Evolutionary conservation across 2,329 filamentous ascomycete species (phyloP).

Genomic region (Hymenoscyphus infarciens): DNA sequence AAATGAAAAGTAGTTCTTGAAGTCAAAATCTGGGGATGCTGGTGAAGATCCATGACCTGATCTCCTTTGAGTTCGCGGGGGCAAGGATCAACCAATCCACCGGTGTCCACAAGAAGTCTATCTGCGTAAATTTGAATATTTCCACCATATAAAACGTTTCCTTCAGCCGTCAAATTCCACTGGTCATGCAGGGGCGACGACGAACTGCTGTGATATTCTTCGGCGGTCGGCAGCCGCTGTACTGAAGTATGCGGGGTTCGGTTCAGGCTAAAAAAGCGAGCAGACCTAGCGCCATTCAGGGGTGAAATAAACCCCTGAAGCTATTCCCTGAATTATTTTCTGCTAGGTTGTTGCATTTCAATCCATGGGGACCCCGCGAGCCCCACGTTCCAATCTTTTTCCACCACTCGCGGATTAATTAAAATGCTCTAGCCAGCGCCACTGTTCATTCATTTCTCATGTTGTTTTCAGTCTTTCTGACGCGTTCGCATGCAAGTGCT

Average conservation of each 20-base stretch:
- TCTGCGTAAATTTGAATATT: background rate
- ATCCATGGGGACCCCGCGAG: background rate
- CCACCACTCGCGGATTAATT: background rate
- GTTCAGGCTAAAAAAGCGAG: background rate
- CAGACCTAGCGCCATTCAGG: too few species aligned
- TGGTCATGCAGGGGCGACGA: background rate
- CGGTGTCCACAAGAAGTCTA: background rate
- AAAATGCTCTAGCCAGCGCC: background rate
- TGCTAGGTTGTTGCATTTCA: background rate
- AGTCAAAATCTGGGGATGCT: background rate
- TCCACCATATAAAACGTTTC: background rate
- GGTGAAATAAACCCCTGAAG: too few species aligned
- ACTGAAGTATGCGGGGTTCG: background rate
- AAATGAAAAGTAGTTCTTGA: background rate
- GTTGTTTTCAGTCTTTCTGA: background rate
- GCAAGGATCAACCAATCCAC: background rate
- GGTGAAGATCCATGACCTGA: background rate
- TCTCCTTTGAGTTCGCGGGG: background rate
- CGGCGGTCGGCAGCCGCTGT: background rate
- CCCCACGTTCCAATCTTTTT: constrained; percentile 1
- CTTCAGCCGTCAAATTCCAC: background rate
- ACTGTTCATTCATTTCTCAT: background rate
- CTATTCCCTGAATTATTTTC: too few species aligned
- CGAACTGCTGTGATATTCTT: background rate
- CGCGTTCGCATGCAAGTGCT: background rate